Percentiles rank a stretch among this genome's conserved stretches.
Conservation (phyloP, 768 basidiomycete species). For the Auricularia sp. region DNA sequence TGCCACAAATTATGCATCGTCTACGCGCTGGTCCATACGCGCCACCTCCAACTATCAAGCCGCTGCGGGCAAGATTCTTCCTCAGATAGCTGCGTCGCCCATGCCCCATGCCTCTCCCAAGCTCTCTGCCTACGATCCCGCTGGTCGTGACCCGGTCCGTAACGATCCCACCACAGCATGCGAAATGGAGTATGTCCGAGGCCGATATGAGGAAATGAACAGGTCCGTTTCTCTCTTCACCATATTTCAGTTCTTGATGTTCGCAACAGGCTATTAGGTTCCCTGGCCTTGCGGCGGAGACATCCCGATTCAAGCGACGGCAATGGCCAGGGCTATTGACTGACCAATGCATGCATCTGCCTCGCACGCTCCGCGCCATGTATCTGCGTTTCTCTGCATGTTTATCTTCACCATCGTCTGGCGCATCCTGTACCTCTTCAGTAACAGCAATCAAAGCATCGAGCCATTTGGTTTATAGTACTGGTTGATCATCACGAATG, state of each 20-base stretch:
- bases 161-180: constrained; percentile 14
- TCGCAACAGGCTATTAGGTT: not conserved
- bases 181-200: constrained; percentile 40
- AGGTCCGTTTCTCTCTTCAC: constrained; percentile 30
- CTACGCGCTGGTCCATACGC: not conserved
- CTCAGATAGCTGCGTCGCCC: not conserved
- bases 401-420: no score
- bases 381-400: no score
- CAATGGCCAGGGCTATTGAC: not conserved
- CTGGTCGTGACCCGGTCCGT: not conserved
- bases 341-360: not conserved
- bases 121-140: not conserved
- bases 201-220: constrained; percentile 57
- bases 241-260: not conserved
- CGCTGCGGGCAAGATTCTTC: not conserved
- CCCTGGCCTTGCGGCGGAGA: not conserved
- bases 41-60: not conserved
- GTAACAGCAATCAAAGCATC: no score
- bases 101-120: constrained; percentile 4
- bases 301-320: no score
- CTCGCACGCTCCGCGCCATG: no score
- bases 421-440: no score
- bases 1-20: not conserved
- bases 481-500: no score
- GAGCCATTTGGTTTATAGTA: no score